phyloP scores from a whole-genome alignment of 2,329 filamentous ascomycete genomes.

The Sporothrix pseudoabietina region DNA sequence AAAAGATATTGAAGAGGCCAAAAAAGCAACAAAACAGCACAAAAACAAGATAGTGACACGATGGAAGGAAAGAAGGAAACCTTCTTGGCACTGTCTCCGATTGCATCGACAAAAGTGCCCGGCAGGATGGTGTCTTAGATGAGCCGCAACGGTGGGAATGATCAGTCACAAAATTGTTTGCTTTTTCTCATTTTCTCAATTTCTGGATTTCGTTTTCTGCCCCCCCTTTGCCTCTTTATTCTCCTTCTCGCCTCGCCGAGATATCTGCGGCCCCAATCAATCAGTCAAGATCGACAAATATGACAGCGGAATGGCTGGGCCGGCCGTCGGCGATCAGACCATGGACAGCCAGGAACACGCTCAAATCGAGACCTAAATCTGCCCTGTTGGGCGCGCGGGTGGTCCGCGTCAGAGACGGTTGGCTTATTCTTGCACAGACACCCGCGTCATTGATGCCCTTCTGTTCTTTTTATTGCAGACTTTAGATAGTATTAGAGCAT shows the following conservation, averaged over 20 bases:
- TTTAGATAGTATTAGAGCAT: neutral
- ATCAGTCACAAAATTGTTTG: neutral
- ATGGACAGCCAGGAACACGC: neutral
- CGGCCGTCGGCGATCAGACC: slow-evolving; percentile 1
- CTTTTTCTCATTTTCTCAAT: neutral
- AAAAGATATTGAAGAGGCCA: neutral
- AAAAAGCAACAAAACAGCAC: neutral
- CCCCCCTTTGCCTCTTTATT: no score
- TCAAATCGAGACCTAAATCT: neutral
- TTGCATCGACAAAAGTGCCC: neutral
- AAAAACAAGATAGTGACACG: neutral
- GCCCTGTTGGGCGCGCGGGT: neutral
- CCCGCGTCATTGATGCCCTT: neutral
- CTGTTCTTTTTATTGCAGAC: neutral
- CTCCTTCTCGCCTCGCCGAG: neutral
- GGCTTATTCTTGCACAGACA: slow-evolving; percentile 9
- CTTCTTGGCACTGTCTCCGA: slow-evolving; percentile 3
- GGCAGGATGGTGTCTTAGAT: neutral
- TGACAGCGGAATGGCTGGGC: neutral
- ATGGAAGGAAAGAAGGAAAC: neutral
- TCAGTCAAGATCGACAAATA: neutral
- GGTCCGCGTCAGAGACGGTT: neutral
- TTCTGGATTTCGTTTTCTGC: neutral
- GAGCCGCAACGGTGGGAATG: neutral
- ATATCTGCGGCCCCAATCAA: neutral